These are phyloP conservation scores for Aureobasidium musti DNA, from an alignment of 2,329 filamentous ascomycete species.

Conservation along the genomic window DNA sequence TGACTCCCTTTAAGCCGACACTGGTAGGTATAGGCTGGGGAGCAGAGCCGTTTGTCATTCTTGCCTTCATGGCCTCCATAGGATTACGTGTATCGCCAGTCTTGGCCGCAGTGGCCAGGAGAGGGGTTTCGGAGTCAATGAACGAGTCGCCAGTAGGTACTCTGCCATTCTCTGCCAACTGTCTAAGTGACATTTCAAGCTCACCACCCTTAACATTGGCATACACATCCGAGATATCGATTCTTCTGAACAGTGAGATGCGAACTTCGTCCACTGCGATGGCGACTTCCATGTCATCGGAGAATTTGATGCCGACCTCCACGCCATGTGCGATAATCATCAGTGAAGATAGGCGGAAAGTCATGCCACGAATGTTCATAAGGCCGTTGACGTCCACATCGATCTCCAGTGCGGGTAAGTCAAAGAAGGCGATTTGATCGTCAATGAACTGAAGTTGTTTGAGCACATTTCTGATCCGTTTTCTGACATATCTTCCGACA, in stretches of 20 bases:
- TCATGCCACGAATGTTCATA: constrained; percentile 56
- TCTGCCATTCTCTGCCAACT: constrained; percentile 41
- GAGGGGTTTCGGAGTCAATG: constrained; percentile 50
- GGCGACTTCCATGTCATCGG: constrained; percentile 56
- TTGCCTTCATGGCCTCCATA: constrained; percentile 33
- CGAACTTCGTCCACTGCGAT: constrained; percentile 54
- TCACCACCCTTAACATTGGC: constrained; percentile 58
- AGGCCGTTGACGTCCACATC: constrained; percentile 57
- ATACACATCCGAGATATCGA: constrained; percentile 56
- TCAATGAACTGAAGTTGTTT: constrained; percentile 53
- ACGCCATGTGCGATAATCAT: constrained; percentile 56
- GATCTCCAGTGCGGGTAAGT: constrained; percentile 56
- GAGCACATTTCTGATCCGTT: constrained; percentile 42
- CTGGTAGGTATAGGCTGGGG: constrained; percentile 44
- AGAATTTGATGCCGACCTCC: constrained; percentile 56
- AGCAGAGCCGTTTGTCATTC: constrained; percentile 46
- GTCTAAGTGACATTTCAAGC: constrained; percentile 54
- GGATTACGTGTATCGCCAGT: constrained; percentile 28
- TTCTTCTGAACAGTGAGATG: constrained; percentile 52
- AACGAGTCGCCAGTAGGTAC: constrained; percentile 46
- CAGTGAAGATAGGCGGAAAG: constrained; percentile 54
- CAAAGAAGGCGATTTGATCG: constrained; percentile 54
- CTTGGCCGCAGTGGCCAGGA: constrained; percentile 49
- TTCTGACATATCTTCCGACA: constrained; percentile 44
- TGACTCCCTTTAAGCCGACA: constrained; percentile 46